A percentile compares a stretch with the other conserved stretches of the same genome.
Evolutionary conservation across 1,139 yeast genomes (phyloP).

Genomic region (Groenewaldozyma auringiensis): DNA sequence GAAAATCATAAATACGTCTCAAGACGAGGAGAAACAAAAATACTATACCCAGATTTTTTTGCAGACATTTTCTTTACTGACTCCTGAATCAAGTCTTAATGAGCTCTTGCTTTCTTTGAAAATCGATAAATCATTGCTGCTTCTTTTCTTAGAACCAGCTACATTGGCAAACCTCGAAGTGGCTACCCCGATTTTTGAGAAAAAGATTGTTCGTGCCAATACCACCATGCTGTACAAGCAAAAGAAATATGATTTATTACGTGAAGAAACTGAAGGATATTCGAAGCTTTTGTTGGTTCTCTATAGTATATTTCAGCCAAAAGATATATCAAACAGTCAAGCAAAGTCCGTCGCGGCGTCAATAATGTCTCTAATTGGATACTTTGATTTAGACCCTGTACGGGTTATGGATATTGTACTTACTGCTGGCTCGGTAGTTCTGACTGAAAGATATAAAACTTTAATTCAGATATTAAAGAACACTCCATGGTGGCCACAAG

Average conservation of each 20-base stretch:
- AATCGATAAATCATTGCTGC: slow-evolving; percentile 17
- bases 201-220: slow-evolving; percentile 40
- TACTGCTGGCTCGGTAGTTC: slow-evolving; percentile 25
- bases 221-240: slow-evolving; percentile 51
- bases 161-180: slow-evolving; percentile 19
- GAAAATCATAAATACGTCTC: slow-evolving; percentile 4
- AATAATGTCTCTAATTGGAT: slow-evolving; percentile 60
- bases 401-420: slow-evolving; percentile 58
- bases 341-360: slow-evolving; percentile 44
- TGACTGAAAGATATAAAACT: slow-evolving; percentile 42
- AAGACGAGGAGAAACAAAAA: slow-evolving; percentile 3
- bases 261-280: slow-evolving; percentile 79
- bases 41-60: slow-evolving; percentile 14
- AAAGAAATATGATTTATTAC: slow-evolving; percentile 62
- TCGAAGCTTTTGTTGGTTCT: slow-evolving; percentile 55
- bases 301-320: slow-evolving; percentile 32
- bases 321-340: slow-evolving; percentile 21
- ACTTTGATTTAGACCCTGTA: slow-evolving; percentile 69
- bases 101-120: slow-evolving; percentile 16
- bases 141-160: slow-evolving; percentile 22
- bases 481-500: slow-evolving; percentile 62
- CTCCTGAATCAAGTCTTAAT: slow-evolving; percentile 12
- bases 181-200: slow-evolving; percentile 30
- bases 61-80: slow-evolving; percentile 18
- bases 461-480: slow-evolving; percentile 42